Evolutionary conservation across 75 land plant species (phyloP), one percentile per base, ranked within the genome.

Genomic region (Pinus albicaulis): DNA sequence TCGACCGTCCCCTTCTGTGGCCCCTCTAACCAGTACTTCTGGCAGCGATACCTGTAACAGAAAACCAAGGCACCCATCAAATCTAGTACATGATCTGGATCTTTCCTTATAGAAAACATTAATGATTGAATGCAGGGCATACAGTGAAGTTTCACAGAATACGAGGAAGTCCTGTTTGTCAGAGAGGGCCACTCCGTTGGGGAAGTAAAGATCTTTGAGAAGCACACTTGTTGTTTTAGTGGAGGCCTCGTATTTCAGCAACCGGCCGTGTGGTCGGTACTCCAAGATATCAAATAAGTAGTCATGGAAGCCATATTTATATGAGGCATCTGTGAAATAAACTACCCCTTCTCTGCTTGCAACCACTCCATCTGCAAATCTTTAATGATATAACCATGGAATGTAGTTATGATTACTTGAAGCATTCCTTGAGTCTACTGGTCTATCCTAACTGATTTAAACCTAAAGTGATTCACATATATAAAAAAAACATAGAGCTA

Each of bases 291-390:
- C n/a, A n/a, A n/a, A n/a, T n/a, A n/a, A n/a, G n/a, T n/a, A n/a
- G n/a, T n/a, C n/a, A n/a, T n/a, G n/a, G n/a, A n/a, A n/a, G n/a
- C n/a, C n/a, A n/a, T n/a, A n/a, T n/a, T n/a, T n/a, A n/a, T n/a
- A n/a, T n/a, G n/a, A n/a, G n/a, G n/a, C n/a, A 59, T 92, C 95
- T 1, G 98, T 90, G 86, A 95, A 95, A 75, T 92, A 95, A 24
- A 92, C n/a, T n/a, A 72, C 69, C 25, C 96, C 96, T 44, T 91
- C 89, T 8, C 72, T 78, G 13, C 83, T 82, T 4, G 91, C 86
- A 28, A 85, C 92, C 0, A 89, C 83, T 1, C 41, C 41, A 3
- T 38, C 41, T 38, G 41, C 41, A 38, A 38, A 38, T 38, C 41
- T 38, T 4, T 5, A 38, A 38, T 38, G 5, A 38, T 38, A 38